Base-by-base conservation (phyloP, 2,329 filamentous ascomycete species). In the Trematosphaeria pertusa region DNA sequence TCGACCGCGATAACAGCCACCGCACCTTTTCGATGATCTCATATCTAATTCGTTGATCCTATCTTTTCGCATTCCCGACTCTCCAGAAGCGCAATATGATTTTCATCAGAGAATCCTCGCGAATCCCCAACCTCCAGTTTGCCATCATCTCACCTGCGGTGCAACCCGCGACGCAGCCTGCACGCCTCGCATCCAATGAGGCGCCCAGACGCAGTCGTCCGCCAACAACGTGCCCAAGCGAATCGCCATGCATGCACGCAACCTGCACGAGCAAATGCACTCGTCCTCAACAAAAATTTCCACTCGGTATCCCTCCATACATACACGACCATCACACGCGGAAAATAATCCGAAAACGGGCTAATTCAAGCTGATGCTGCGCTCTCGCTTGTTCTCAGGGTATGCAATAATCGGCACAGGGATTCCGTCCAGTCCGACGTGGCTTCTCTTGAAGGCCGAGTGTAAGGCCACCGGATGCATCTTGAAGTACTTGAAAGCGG, bases 171-270 rank as follows among this genome's bases (percentile, higher is more conserved):
- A 26, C 28, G 32, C 33, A 37, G 14, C 9, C 5, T 49, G 22
- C 38, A 45, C 24, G 32, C 21, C 12, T 14, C 14, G 10, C 1
- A 20, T n/a, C 18, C 38, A 43, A 10, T 21, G 21, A 32, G 39
- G 31, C 31, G 15, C 39, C 24, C 40, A 32, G 40, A n/a, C 39
- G 37, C 34, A 26, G 24, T 38, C 33, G 17, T 26, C 41, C 46
- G 38, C 43, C 43, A 30, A 50, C 42, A 55, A 55, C 48, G 48
- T 51, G 54, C 49, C 45, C 43, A 52, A 51, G 51, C 58, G 56
- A 55, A 38, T 48, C 46, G 52, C 54, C 50, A 52, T 37, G 35
- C 43, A 43, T 42, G 39, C 46, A 46, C 17, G 43, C 43, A 41
- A 35, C 36, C 37, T 49, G 49, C 49, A 52, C 17, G 42, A 37